Conservation (phyloP, 345 rosid genomes). For the Lagerstroemia speciosa region DNA sequence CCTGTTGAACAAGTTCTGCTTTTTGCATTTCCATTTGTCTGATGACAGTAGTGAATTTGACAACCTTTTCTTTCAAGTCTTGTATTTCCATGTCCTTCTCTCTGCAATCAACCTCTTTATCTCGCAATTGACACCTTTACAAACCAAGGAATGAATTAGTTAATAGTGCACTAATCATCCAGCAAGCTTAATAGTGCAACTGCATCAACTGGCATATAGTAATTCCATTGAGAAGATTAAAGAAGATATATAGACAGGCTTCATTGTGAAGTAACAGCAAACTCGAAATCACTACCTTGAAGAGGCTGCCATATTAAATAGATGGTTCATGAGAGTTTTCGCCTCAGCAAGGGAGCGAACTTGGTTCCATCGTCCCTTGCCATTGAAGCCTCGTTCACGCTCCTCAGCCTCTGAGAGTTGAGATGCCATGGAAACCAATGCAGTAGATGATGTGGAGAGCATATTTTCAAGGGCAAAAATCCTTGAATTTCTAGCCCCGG, state of each 20-base stretch:
- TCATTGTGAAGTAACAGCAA: not conserved
- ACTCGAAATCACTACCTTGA: slow-evolving; percentile 48
- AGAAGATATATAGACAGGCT: not conserved
- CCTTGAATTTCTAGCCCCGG: slow-evolving; percentile 94
- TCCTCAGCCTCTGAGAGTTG: slow-evolving; percentile 98
- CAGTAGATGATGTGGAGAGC: slow-evolving; percentile 85
- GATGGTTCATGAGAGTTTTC: slow-evolving; percentile 70
- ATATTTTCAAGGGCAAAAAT: slow-evolving; percentile 91
- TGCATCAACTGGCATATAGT: no score
- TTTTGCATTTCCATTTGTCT: slow-evolving; percentile 61
- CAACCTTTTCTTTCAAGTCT: slow-evolving; percentile 64
- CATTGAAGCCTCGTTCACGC: slow-evolving; percentile 74
- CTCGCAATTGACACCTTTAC: slow-evolving; percentile 65
- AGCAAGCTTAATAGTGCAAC: not conserved
- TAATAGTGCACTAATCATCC: not conserved
- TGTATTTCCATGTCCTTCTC: slow-evolving; percentile 61
- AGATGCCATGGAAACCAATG: slow-evolving; percentile 95
- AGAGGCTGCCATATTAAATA: slow-evolving; percentile 76
- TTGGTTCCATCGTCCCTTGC: slow-evolving; percentile 97
- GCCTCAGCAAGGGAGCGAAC: slow-evolving; percentile 83
- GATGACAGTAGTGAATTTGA: slow-evolving; percentile 44
- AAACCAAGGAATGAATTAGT: slow-evolving; percentile 11
- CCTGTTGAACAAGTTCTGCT: slow-evolving; percentile 52
- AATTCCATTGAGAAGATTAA: not conserved
- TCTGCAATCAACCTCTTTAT: slow-evolving; percentile 70